Base-by-base conservation (phyloP, 2,329 filamentous ascomycete genomes). In the Neodidymelliopsis sp. region DNA sequence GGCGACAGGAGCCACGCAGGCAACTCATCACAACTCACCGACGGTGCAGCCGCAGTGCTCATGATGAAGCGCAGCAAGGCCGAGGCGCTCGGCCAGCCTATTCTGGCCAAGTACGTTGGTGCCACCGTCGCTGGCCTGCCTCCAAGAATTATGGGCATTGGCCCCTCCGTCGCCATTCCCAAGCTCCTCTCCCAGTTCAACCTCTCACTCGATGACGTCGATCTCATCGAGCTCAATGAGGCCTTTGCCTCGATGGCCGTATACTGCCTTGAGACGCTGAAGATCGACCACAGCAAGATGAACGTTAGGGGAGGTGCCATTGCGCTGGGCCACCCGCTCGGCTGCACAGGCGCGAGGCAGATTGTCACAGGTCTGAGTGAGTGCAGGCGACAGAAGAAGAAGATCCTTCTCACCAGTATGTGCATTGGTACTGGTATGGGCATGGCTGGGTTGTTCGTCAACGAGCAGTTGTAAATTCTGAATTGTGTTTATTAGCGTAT, bases 221-320 rank as follows among this genome's bases (percentile, higher is more conserved):
- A 99, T 69, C 82, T 97, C 25, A 81, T 93, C 62, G 94, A 97
- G 82, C 77, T 99, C 70, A 99, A 99, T 79, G 94, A 99, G 82
- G 94, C 94, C 1, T 99, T 99, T 67, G 93, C 92, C 16, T 94
- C 89, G 41, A 97, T 97, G 94, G 92, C 91, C 1, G 92, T 97
- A 22, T 97, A 97, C 83, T 96, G 91, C 77, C 77, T 89, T 4
- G 73, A 79, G 49, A 76, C 71, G 59, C 81, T 94, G 39, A 84
- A 84, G 58, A 77, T 93, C 39, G 86, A 89, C 69, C 83, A 82
- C 74, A 74, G 81, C 65, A 93, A 91, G 84, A 83, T 94, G 81
- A 94, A 94, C 77, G 82, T 87, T 19, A 81, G 88, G 52, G 90
- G 90, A 61, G 90, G 90, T 56, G 90, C 90, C 58, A 93, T 94